Evolutionary conservation across 1,284 basidiomycete genomes (phyloP).

Genomic region (Rhodotorula sp.): DNA sequence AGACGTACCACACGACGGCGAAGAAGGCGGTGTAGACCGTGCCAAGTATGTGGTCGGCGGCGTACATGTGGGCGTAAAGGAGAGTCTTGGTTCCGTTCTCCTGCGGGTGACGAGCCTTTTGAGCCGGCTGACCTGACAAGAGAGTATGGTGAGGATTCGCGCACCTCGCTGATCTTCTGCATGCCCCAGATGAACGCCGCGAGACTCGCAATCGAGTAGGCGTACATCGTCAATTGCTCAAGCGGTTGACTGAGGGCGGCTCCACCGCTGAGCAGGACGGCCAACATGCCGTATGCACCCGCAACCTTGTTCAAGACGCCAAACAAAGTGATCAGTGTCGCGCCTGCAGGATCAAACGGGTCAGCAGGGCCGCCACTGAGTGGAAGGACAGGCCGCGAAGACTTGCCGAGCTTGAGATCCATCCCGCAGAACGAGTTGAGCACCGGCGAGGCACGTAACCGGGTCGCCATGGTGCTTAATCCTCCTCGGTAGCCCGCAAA

Average conservation of each 20-base stretch:
- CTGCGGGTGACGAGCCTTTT: constrained; percentile 53
- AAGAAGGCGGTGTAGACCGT: constrained; percentile 90
- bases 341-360: constrained; percentile 51
- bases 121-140: no score
- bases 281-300: constrained; percentile 92
- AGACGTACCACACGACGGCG: constrained; percentile 82
- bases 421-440: constrained; percentile 26
- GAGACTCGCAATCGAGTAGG: constrained; percentile 84
- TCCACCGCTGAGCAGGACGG: constrained; percentile 81
- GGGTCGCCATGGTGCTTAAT: background rate
- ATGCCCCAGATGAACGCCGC: constrained; percentile 83
- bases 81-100: constrained; percentile 80
- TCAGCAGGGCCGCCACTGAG: background rate
- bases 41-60: constrained; percentile 88
- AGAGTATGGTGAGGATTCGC: background rate
- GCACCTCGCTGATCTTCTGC: constrained; percentile 74
- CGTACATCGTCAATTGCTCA: constrained; percentile 79
- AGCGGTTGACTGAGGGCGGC: constrained; percentile 56
- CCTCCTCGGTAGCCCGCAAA: no score
- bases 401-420: constrained; percentile 33
- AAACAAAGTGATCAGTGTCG: constrained; percentile 78
- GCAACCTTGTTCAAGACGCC: constrained; percentile 97
- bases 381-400: background rate
- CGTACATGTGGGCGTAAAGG: constrained; percentile 88
- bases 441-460: constrained; percentile 4